Conservation (phyloP, 176 grass and related monocot species). For the Calamus simplicifolius region DNA sequence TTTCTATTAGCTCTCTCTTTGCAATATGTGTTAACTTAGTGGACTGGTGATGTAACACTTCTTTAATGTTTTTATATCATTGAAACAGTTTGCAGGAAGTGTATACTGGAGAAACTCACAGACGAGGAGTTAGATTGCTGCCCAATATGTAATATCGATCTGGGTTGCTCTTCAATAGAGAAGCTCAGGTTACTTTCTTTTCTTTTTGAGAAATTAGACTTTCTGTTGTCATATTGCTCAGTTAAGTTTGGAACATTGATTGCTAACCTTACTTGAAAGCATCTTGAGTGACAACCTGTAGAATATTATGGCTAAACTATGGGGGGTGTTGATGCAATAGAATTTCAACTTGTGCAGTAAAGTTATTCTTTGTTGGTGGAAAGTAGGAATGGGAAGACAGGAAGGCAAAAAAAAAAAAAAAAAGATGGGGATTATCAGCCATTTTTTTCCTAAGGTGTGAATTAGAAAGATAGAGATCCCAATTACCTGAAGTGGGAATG, state of each 20-base stretch:
- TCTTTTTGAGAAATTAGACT: background rate
- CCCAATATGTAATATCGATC: slow-evolving; percentile 58
- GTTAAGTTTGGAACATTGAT: background rate
- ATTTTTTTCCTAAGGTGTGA: too few relatives aligned
- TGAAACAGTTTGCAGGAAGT: slow-evolving; percentile 71
- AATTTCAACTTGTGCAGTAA: too few relatives aligned
- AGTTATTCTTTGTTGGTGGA: too few relatives aligned
- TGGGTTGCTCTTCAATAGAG: slow-evolving; percentile 55
- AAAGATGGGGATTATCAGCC: too few relatives aligned
- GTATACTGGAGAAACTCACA: slow-evolving; percentile 51
- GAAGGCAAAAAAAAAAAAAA: too few relatives aligned
- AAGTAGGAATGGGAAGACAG: too few relatives aligned
- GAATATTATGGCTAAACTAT: background rate
- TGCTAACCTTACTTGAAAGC: background rate
- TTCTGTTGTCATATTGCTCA: background rate
- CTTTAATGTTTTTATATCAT: background rate
- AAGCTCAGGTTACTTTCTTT: slow-evolving; percentile 52
- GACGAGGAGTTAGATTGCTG: slow-evolving; percentile 49
- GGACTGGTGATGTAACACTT: too few relatives aligned
- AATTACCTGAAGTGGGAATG: too few relatives aligned
- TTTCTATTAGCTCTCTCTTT: too few relatives aligned
- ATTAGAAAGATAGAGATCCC: too few relatives aligned
- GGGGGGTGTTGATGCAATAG: too few relatives aligned
- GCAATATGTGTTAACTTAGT: too few relatives aligned
- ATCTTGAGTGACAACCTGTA: background rate